Evolutionary conservation across 768 basidiomycete species (phyloP), one percentile per base, ranked within the genome.

Genomic region (Tylopilus felleus): DNA sequence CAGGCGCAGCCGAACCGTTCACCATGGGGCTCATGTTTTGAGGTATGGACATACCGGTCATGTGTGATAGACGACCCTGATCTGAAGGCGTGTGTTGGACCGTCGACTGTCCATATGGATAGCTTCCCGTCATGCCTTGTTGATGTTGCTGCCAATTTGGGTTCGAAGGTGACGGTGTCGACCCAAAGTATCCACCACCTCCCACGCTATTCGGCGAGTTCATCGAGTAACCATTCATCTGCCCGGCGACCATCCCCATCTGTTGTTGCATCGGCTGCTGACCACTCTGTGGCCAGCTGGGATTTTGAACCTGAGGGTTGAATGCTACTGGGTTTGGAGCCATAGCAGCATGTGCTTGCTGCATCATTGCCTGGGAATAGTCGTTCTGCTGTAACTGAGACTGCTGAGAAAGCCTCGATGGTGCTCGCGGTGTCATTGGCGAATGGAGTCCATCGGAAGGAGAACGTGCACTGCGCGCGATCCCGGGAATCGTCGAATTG

Each of bases 401-500:
- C 28, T 76, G 73, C 23, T 71, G 70, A 45, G 69, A 70, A 47
- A 70, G 70, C 31, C 69, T 66, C 33, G 69, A 70, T 2, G 70
- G 67, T 5, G 68, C 65, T 40, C 73, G 70, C 23, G 75, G 74
- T 5, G 73, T 75, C 61, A 73, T 73, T 2, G 76, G 77, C 2
- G 77, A 78, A 51, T 74, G 73, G 3, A 74, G 73, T 33, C 77
- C 74, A 55, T 90, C 88, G 17, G 86, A 83, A n/a, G 88, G 88
- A 39, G 88, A 89, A 51, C 87, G 77, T 47, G 82, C 80, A 60
- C 83, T 88, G 61, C 88, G 76, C 21, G 88, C 85, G 49, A 90
- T 90, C 13, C 87, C 87, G 0, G 86, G 86, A 49, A 89, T 84
- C 21, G 80, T 68, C 39, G 76, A 71, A 63, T 82, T 85, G 39